Base-by-base conservation (phyloP, 495 filamentous ascomycete species). In the Tricharina praecox region DNA sequence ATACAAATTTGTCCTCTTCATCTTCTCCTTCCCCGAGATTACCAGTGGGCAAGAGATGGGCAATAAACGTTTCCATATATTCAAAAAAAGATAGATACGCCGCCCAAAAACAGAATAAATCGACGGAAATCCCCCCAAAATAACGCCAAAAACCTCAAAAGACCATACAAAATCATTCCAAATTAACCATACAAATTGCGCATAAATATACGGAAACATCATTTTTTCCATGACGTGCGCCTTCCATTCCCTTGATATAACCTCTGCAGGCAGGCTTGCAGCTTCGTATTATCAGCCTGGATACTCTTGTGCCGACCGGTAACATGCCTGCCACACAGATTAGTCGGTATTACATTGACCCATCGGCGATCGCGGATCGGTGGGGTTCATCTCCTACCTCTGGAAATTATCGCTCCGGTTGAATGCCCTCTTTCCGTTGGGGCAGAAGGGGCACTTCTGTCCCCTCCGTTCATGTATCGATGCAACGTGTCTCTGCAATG, bases 341-440 rank as follows among this genome's bases (percentile, higher is more conserved):
- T 20, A 43, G 40, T 9, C 21, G 1, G 20, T 25, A n/a, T n/a
- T n/a, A n/a, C n/a, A n/a, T n/a, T 20, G 10, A 15, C 40, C 23
- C 9, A 43, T 19, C 7, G 2, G 1, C 13, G 13, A 3, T 26
- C n/a, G 19, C 1, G 2, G 13, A 44, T 19, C n/a, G n/a, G n/a
- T 9, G 19, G 23, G 23, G 21, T 25, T 25, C 18, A 1, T 32
- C 23, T n/a, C n/a, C n/a, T n/a, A 46, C 43, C 43, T 46, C 43
- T 46, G 43, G 18, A 46, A 46, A 23, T 46, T 46, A 13, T 46
- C 43, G 19, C 43, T 46, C 11, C 43, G 25, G 28, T 46, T 46
- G n/a, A 46, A 46, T 8, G 18, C 30, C 28, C 28, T 15, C 15
- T 33, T 46, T 11, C 18, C 28, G 8, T 20, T n/a, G 2, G 43